Evolutionary conservation across 805 yeast genomes (phyloP), one percentile per base, ranked within the genome.

Genomic region (Brettanomyces nanus): DNA sequence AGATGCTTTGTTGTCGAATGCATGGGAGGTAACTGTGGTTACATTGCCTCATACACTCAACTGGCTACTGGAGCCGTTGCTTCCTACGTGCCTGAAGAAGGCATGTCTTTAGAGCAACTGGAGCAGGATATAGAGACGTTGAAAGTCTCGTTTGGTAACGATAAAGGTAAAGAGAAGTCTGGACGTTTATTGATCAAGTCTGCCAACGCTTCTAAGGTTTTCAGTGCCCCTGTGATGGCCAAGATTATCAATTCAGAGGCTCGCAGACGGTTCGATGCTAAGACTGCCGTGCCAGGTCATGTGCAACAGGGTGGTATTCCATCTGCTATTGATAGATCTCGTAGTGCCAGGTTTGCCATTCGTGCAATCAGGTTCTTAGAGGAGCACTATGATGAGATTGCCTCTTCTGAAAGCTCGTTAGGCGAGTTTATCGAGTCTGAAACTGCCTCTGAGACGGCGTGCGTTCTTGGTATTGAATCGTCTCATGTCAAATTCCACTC

Each of bases 1-100:
- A 74, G 98, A 52, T 95, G 83, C 19, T 92, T 92, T 59, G 95
- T 92, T 28, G 92, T 92, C 45, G 98, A 92, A 58, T 97, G 89
- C 14, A 98, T 94, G 66, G 99, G 98, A 52, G 98, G 98, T 39
- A 82, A 86, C 58, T 82, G 92, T 11, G 99, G 98, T 14, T 92
- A 79, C 61, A 77, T 92, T 54, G 96, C 97, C 5, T 77, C 95
- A 4, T 80, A 70, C 59, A 80, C 87, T 15, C 84, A 89, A 17
- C 70, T 92, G 35, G 83, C 85, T 32, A 76, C 89, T 31, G 98
- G 98, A 41, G 95, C 97, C 3, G 80, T 82, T 43, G 92, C 90
- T 1, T 81, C 85, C 11, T 92, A 89, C 62, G 77, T 85, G 3
- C 98, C 98, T 11, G 98, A 89, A 60, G 78, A 80, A 44, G 81